A percentile compares a stretch with the other conserved stretches of the same genome.
Conservation (phyloP, 495 filamentous ascomycete genomes). For the Penicillium lagena region DNA sequence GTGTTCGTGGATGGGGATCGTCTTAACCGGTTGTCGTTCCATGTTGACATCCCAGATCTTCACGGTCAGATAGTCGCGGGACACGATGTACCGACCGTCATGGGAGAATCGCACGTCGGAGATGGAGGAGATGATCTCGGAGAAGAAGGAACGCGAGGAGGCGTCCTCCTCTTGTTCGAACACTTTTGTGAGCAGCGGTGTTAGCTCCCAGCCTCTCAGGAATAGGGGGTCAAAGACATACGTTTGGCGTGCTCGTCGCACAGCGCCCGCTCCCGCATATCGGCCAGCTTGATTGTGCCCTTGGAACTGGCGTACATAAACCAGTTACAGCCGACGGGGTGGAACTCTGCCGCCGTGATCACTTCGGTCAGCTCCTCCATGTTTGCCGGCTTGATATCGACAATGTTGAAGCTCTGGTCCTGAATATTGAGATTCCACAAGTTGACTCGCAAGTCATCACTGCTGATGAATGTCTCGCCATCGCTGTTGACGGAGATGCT, state of each 20-base stretch:
- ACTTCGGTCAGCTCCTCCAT: constrained; percentile 99
- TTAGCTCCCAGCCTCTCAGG: too few species aligned
- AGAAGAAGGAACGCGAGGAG: constrained; percentile 98
- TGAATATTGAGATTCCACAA: constrained; percentile 99
- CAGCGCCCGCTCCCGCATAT: constrained; percentile 93
- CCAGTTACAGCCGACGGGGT: constrained; percentile 96
- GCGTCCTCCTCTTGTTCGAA: constrained; percentile 99
- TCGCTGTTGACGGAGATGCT: constrained; percentile 99
- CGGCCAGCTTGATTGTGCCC: constrained; percentile 96
- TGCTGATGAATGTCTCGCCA: constrained; percentile 98
- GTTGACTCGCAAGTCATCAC: constrained; percentile 95
- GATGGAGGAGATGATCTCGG: constrained; percentile 98
- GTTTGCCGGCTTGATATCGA: constrained; percentile 98
- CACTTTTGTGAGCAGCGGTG: constrained; percentile 44
- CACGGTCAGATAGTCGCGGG: constrained; percentile 94
- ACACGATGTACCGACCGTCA: constrained; percentile 95
- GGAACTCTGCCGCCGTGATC: constrained; percentile 97
- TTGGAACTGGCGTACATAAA: constrained; percentile 99
- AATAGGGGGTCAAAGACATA: constrained; percentile 39
- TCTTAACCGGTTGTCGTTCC: constrained; percentile 95
- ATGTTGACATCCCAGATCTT: constrained; percentile 99
- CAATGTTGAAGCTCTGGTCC: constrained; percentile 99
- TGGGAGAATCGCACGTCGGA: constrained; percentile 96
- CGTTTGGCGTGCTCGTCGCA: constrained; percentile 94
- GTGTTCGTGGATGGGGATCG: constrained; percentile 97